Evolutionary conservation across 1,284 basidiomycete genomes (phyloP).

Genomic region (Ustilago cynodontis): DNA sequence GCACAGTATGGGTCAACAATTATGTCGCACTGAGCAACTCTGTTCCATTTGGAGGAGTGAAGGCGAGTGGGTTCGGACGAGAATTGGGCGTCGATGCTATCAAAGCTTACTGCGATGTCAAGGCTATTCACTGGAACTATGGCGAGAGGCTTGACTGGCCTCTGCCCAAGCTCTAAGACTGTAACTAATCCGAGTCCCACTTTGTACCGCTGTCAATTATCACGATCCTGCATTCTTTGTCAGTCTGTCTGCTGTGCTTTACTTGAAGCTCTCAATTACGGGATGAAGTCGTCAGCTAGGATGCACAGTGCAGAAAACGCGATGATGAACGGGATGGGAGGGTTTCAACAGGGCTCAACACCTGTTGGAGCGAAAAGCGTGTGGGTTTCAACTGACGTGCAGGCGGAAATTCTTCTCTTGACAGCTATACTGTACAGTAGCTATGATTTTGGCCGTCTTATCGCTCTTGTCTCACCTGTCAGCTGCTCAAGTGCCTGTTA

Average conservation of each 20-base stretch:
- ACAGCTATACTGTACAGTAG: not conserved
- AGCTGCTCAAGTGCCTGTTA: not conserved
- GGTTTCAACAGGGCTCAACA: too few species aligned
- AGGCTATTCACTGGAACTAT: slow-evolving; percentile 63
- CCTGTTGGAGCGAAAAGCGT: too few species aligned
- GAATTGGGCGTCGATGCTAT: slow-evolving; percentile 64
- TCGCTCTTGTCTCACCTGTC: slow-evolving; percentile 1
- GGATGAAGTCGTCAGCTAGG: too few species aligned
- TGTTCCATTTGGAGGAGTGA: slow-evolving; percentile 60
- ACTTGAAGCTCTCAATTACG: too few species aligned
- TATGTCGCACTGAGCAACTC: slow-evolving; percentile 41
- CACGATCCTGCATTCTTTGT: not conserved
- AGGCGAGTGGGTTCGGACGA: slow-evolving; percentile 58
- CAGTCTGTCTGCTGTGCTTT: too few species aligned
- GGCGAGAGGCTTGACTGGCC: slow-evolving; percentile 29
- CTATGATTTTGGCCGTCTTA: slow-evolving; percentile 1
- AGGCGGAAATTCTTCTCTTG: not conserved
- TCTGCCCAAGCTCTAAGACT: slow-evolving; percentile 21
- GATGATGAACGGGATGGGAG: too few species aligned
- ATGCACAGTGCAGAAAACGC: too few species aligned
- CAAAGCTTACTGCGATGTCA: slow-evolving; percentile 75
- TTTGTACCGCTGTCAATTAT: not conserved
- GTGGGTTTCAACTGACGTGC: too few species aligned
- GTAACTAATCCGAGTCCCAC: not conserved
- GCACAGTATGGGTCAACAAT: slow-evolving; percentile 82